Evolutionary conservation across 257 asterid genomes (phyloP), one percentile per base, ranked within the genome.

Genomic region (Nicotiana noctiflora): DNA sequence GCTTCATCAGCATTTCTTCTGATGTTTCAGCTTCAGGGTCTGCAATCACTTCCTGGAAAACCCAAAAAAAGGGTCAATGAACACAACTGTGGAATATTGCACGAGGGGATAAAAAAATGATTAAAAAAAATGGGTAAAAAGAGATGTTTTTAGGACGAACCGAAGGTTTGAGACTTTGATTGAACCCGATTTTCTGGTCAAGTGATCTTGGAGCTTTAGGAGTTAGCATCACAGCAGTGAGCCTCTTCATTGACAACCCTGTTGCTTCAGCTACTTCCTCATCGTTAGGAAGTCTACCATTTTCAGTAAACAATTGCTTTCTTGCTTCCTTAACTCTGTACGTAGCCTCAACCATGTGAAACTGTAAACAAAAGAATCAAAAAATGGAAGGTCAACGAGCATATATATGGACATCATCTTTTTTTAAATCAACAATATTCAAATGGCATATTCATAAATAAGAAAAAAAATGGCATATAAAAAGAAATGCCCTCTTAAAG

Each of bases 191-290:
- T 84, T 93, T 93, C 92, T 91, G 99, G 91, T 95, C 99, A 63
- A 93, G 97, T 67, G 99, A 95, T 82, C 89, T 85, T 81, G 99
- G 98, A 90, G 97, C 86, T 91, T 92, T 95, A 34, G 99, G 98
- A 55, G 93, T 85, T 82, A 93, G 80, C 88, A 92, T 80, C 56
- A 95, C 98, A 59, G 97, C 94, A 83, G 87, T 70, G 12, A 93
- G 95, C 62, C 97, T 90, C 86, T 93, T 95, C 98, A 93, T 90
- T 77, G 99, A 89, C 49, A 95, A 89, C 76, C 98, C 98, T 0
- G 99, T 86, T 11, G 93, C 97, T 83, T 89, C 88, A 37, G 98
- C 98, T 63, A 95, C 88, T 91, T 95, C 98, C 81, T 86, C 90
- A 18, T 95, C 90, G 15, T 86, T 53, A 5, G 99, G 96, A 19